phyloP scores from a whole-genome alignment of 768 basidiomycete genomes.

The Amanita rimosa region DNA sequence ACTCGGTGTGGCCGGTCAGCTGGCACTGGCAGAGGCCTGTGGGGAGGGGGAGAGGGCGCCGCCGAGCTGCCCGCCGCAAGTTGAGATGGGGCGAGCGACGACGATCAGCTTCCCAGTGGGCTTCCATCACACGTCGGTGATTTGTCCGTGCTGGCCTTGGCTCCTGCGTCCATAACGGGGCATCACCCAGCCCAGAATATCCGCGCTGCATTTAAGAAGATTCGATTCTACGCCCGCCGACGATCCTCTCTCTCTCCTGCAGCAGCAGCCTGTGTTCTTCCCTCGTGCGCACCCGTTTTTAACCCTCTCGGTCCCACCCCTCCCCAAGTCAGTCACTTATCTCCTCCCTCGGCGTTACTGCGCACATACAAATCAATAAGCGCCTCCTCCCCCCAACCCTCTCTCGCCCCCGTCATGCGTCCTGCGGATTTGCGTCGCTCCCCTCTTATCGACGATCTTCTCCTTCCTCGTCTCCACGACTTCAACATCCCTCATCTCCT shows the following conservation, averaged over 20 bases:
- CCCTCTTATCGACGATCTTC: slow-evolving; percentile 3
- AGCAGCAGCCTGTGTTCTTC: too few relatives aligned
- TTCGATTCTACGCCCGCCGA: slow-evolving; percentile 13
- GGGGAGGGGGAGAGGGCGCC: too few relatives aligned
- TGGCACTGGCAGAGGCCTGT: too few relatives aligned
- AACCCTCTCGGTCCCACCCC: slow-evolving; percentile 8
- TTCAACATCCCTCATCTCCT: too few relatives aligned
- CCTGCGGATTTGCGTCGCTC: slow-evolving; percentile 4
- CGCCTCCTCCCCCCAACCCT: not conserved
- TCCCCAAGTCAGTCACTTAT: slow-evolving; percentile 5
- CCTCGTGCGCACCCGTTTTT: slow-evolving; percentile 6
- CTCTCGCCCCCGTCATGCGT: not conserved
- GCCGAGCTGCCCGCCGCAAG: not conserved
- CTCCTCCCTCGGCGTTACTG: slow-evolving; percentile 13
- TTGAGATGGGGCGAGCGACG: not conserved
- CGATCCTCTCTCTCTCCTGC: slow-evolving; percentile 19
- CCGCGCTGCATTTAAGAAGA: slow-evolving; percentile 6
- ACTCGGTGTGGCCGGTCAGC: too few relatives aligned
- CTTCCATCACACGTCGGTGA: slow-evolving; percentile 3
- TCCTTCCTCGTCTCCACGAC: slow-evolving; percentile 8
- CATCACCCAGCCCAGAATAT: not conserved
- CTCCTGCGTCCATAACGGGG: slow-evolving; percentile 1
- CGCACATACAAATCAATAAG: slow-evolving; percentile 2
- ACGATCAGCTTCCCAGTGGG: slow-evolving; percentile 7
- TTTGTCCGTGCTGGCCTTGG: slow-evolving; percentile 1